phyloP scores from a whole-genome alignment of 345 rosid genomes.

The Brassica carinata region DNA sequence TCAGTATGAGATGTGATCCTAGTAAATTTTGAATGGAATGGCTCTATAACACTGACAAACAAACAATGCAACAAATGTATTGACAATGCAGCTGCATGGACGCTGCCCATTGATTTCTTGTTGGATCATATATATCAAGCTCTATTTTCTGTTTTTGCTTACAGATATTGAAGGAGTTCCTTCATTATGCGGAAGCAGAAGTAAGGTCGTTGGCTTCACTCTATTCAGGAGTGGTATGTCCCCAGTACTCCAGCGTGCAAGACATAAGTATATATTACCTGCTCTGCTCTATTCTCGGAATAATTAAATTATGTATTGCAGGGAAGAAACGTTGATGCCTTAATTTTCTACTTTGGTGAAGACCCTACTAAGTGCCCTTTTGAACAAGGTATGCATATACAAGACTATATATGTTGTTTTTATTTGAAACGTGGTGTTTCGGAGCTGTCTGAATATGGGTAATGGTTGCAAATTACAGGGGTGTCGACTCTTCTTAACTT shows the following conservation, averaged over 20 bases:
- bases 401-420: background rate
- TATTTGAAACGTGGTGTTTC: background rate
- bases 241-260: no score
- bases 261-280: slow-evolving; percentile 8
- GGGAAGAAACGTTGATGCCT: slow-evolving; percentile 87
- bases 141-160: no score
- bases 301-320: slow-evolving; percentile 34
- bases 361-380: slow-evolving; percentile 92
- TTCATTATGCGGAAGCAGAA: slow-evolving; percentile 79
- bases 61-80: no score
- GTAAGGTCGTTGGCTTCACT: slow-evolving; percentile 76
- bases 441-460: slow-evolving; percentile 3
- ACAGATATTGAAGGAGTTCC: slow-evolving; percentile 73
- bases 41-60: no score
- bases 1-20: slow-evolving; percentile 1
- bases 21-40: background rate
- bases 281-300: background rate
- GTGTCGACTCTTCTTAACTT: slow-evolving; percentile 75
- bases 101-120: no score
- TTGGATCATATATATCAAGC: background rate
- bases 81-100: no score
- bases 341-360: slow-evolving; percentile 94
- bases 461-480: slow-evolving; percentile 47
- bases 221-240: slow-evolving; percentile 82
- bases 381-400: slow-evolving; percentile 69